Evolutionary conservation across 306 rosid species (phyloP), one percentile per base, ranked within the genome.

Genomic region (Cucurbita maxima): DNA sequence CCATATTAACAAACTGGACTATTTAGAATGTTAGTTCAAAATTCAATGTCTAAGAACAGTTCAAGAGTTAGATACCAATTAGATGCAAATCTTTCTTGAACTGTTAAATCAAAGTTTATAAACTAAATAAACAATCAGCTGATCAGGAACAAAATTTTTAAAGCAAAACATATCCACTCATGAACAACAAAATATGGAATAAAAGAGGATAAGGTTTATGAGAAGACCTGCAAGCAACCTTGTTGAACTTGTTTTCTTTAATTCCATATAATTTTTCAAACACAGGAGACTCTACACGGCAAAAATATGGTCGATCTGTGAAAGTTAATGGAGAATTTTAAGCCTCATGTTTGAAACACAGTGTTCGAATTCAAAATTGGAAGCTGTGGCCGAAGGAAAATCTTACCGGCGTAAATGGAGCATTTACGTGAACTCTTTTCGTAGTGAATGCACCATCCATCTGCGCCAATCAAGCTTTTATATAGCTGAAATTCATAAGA

Each of bases 381-480:
- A 64, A 66, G 52, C 34, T 14, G 34, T 25, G 13, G 71, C 25
- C 8, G 5, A 4, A 60, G 45, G 54, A 36, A 0, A 56, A 3
- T 15, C 61, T 79, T 6, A 88, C 97, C 97, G 48, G 87, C 51
- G 81, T 94, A 90, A 62, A 90, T 87, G 61, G 97, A 90, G 83
- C 98, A 94, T 78, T 80, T 94, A 71, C 97, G 80, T 0, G 87
- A 80, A 77, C 72, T 78, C 79, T 90, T 93, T n/a, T 94, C 89
- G 69, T 72, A 90, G 82, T 90, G 88, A 60, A 88, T 75, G 43
- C 97, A 94, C 98, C 98, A 94, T 66, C 98, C 97, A 79, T 94
- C 98, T 0, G 79, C 81, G 38, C 96, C 96, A 20, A 82, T 83
- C 82, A 94, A 77, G 77, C 96, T 94, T 64, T 81, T 90, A 81